These are phyloP conservation scores for Cephalotrichum gorgonifer DNA, from an alignment of 2,329 filamentous ascomycete genomes.

Conservation along the genomic window DNA sequence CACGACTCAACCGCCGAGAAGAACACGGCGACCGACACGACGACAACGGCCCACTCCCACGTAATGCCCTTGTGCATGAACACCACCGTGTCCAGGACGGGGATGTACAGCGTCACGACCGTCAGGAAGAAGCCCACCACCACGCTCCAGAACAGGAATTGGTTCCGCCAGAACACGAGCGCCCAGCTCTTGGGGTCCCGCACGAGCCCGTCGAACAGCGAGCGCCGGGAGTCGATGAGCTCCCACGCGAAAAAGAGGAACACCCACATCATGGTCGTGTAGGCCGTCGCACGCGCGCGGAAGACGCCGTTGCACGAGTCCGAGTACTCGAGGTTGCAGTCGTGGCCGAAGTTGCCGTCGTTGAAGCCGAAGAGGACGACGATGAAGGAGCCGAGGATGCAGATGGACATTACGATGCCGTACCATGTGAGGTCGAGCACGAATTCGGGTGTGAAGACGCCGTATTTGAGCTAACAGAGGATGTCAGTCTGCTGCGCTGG, in stretches of 20 bases:
- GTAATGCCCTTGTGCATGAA: conserved; percentile 56
- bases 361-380: conserved; percentile 45
- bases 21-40: conserved; percentile 50
- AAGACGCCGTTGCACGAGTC: conserved; percentile 46
- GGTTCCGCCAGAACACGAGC: conserved; percentile 41
- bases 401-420: conserved; percentile 52
- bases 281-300: conserved; percentile 54
- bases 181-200: conserved; percentile 45
- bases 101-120: conserved; percentile 57
- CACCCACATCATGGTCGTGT: conserved; percentile 58
- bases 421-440: conserved; percentile 53
- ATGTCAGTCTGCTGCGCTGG: background rate
- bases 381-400: conserved; percentile 46
- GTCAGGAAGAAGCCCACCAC: conserved; percentile 44
- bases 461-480: conserved; percentile 27
- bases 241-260: conserved; percentile 62
- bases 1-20: conserved; percentile 53
- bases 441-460: conserved; percentile 56
- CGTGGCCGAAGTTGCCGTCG: conserved; percentile 43
- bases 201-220: conserved; percentile 50
- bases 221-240: conserved; percentile 53
- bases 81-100: conserved; percentile 52
- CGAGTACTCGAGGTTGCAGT: conserved; percentile 46
- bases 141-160: conserved; percentile 38
- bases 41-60: conserved; percentile 62